Evolutionary conservation across 352 stramenopile genomes (phyloP).

Genomic region (Globisporangium parvum): DNA sequence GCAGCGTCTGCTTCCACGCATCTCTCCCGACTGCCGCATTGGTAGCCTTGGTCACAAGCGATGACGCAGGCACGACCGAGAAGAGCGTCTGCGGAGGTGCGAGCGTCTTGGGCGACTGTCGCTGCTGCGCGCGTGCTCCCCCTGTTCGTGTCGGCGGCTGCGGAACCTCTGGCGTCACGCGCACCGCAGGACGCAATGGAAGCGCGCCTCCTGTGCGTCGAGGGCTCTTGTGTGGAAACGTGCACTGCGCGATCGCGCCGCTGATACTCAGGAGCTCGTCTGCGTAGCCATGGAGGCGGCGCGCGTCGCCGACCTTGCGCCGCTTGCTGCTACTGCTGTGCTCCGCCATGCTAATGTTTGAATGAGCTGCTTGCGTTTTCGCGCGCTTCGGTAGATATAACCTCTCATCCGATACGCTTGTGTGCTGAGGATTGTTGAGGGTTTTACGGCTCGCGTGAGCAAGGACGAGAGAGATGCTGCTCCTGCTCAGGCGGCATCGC

Average conservation of each 20-base stretch:
- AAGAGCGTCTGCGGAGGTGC: conserved; percentile 24
- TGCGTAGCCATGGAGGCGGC: conserved; percentile 25
- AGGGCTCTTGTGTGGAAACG: conserved; percentile 15
- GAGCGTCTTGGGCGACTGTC: neutral
- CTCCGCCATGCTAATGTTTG: conserved; percentile 6
- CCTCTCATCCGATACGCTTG: neutral
- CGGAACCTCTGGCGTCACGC: conserved; percentile 2
- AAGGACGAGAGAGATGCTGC: too few species aligned
- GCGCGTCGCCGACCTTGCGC: conserved; percentile 15
- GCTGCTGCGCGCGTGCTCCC: neutral
- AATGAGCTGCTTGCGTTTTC: neutral
- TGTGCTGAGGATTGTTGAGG: neutral
- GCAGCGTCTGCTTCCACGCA: conserved; percentile 25
- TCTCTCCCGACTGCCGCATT: conserved; percentile 4
- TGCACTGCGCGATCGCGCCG: conserved; percentile 19
- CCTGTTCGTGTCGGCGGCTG: conserved; percentile 2
- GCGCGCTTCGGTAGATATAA: too few species aligned
- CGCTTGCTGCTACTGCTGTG: conserved; percentile 16
- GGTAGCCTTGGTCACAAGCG: conserved; percentile 20
- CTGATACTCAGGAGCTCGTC: conserved; percentile 23
- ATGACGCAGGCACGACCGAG: conserved; percentile 27
- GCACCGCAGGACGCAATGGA: conserved; percentile 3
- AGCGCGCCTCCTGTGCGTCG: conserved; percentile 14
- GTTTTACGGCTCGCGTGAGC: too few species aligned
- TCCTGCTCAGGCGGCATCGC: too few species aligned